Evolutionary conservation across 495 filamentous ascomycete species (phyloP), one percentile per base, ranked within the genome.

Genomic region (Penicillium taxi): DNA sequence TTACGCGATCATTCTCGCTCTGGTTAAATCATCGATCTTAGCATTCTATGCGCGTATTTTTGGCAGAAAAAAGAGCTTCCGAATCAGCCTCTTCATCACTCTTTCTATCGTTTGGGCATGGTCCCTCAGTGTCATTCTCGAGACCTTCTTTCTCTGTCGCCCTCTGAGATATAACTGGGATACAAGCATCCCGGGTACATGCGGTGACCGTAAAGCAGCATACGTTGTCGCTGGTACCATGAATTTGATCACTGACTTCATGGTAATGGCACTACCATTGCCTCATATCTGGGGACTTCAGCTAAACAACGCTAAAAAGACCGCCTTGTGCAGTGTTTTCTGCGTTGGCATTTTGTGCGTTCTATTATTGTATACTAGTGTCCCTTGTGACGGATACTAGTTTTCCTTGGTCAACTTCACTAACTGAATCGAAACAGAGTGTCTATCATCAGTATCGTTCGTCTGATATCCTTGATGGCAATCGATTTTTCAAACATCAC

Each of bases 281-380:
- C 30, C 30, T 32, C 16, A 32, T 12, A 32, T 32, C 6, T 32
- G 30, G 30, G 21, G 21, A 11, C 17, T 32, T 20, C 16, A 32
- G 12, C 30, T 32, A 1, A 19, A 19, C 4, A 20, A 7, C 12
- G 30, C 30, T 3, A 21, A 21, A n/a, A 32, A 21, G 30, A 21
- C 21, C 12, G 7, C 16, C 13, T 32, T 32, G 30, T 8, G 2
- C 17, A n/a, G 30, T 20, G 30, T 32, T n/a, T 32, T 32, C 12
- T 32, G 8, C 30, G 6, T 32, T 1, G 30, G 16, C 6, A 8
- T 32, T 4, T 19, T 32, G 30, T 21, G 12, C 1, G 17, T 32
- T 19, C 21, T 19, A 9, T 4, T 19, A 3, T 11, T 6, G 1
- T 32, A 13, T 9, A 20, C 28, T 5, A 2, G 16, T 17, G 16